Conservation (phyloP, 257 asterid genomes). For the Cinchona pubescens region DNA sequence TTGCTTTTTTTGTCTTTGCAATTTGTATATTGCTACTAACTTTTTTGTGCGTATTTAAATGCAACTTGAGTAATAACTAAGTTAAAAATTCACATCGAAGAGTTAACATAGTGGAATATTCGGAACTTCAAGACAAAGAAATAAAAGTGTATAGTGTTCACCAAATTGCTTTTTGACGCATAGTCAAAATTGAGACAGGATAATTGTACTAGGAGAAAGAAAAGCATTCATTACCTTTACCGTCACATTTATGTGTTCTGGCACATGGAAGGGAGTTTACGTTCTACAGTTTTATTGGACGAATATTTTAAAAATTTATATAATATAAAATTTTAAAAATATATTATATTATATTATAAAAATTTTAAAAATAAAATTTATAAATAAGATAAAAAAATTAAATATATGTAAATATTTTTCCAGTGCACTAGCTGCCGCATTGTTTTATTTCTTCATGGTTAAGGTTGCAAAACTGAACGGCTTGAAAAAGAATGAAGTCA, state of each 20-base stretch:
- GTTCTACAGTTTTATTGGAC: no score
- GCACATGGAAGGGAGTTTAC: not conserved
- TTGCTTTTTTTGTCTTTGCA: no score
- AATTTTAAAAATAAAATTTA: no score
- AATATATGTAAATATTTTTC: no score
- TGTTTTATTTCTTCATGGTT: not conserved
- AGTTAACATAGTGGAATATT: not conserved
- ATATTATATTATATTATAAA: no score
- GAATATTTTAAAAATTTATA: no score
- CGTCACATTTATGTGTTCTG: not conserved
- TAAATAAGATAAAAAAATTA: no score
- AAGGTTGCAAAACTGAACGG: conserved; percentile 8
- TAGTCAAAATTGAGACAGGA: conserved; percentile 6
- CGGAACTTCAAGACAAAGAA: not conserved
- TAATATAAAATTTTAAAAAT: no score
- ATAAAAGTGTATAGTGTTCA: no score
- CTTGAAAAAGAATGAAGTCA: conserved; percentile 19
- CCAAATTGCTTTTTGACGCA: conserved; percentile 5
- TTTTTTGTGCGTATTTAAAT: no score
- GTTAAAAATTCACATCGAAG: not conserved
- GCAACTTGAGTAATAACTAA: no score
- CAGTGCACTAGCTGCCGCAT: conserved; percentile 2
- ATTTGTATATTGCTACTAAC: no score
- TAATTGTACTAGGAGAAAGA: not conserved
- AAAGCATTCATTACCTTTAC: not conserved